These are phyloP conservation scores for Penstemon newberryi DNA, from an alignment of 257 asterid species.

Conservation along the genomic window DNA sequence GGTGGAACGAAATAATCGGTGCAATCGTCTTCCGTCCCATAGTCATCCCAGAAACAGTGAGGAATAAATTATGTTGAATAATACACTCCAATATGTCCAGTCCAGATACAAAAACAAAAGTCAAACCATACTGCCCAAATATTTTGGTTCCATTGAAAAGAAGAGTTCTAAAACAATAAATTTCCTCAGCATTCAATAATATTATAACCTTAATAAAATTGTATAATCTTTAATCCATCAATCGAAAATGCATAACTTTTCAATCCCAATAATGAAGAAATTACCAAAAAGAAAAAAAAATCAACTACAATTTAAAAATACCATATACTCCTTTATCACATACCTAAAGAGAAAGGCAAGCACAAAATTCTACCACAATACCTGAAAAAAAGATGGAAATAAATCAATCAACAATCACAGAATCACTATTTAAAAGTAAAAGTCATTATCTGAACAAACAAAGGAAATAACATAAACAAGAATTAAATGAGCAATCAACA, in stretches of 20 bases:
- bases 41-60: background rate
- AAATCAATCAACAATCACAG: constrained; percentile 17
- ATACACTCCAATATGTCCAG: background rate
- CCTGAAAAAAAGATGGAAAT: background rate
- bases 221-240: background rate
- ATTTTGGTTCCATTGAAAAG: constrained; percentile 1
- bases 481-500: background rate
- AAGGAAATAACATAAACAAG: background rate
- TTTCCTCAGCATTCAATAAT: constrained; percentile 1
- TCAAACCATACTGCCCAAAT: background rate
- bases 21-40: background rate
- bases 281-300: background rate
- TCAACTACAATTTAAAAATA: background rate
- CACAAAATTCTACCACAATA: constrained; percentile 4
- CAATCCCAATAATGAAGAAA: background rate
- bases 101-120: background rate
- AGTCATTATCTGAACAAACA: background rate
- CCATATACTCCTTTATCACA: constrained; percentile 18
- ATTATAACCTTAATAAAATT: background rate
- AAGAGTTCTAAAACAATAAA: background rate
- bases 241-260: constrained; percentile 1
- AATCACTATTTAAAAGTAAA: constrained; percentile 8
- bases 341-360: constrained; percentile 21
- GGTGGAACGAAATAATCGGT: background rate
- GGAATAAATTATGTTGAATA: background rate